Percentiles rank a stretch among this genome's conserved stretches.
These are phyloP conservation scores for Dendrobium chrysotoxum DNA, from an alignment of 106 monocot species.

Conservation along the genomic window DNA sequence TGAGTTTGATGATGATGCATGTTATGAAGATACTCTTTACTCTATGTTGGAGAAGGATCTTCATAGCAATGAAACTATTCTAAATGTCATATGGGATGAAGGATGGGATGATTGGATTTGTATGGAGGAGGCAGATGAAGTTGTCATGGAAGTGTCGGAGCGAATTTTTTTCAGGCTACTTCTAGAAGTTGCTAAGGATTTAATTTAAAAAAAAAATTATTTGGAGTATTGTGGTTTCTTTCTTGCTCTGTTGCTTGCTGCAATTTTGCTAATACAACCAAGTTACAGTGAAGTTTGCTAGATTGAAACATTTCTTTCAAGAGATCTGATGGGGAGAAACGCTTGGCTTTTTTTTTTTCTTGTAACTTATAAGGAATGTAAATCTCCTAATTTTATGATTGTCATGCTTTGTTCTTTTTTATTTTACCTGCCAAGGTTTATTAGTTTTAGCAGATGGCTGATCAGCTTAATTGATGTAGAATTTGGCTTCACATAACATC, in stretches of 20 bases:
- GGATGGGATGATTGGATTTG: conserved; percentile 45
- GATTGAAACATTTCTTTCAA: neutral
- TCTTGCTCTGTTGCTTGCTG: neutral
- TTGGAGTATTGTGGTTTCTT: neutral
- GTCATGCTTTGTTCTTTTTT: too few species aligned
- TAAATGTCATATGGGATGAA: conserved; percentile 38
- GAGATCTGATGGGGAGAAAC: neutral
- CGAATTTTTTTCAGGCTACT: conserved; percentile 26
- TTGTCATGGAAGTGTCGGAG: conserved; percentile 28
- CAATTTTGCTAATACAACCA: neutral
- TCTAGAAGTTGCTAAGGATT: conserved; percentile 29
- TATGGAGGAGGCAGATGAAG: conserved; percentile 29
- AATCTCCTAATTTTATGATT: neutral
- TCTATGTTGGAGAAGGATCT: conserved; percentile 54
- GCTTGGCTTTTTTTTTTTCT: neutral
- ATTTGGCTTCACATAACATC: too few species aligned
- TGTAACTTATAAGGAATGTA: neutral
- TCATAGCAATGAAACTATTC: conserved; percentile 13
- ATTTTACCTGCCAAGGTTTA: too few species aligned
- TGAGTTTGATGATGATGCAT: neutral
- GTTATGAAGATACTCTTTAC: conserved; percentile 22
- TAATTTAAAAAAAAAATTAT: conserved; percentile 1
- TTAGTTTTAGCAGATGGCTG: too few species aligned
- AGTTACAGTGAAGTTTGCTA: neutral
- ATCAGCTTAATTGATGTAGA: too few species aligned